Conservation (phyloP, 805 yeast genomes). For the Candida corydali region DNA sequence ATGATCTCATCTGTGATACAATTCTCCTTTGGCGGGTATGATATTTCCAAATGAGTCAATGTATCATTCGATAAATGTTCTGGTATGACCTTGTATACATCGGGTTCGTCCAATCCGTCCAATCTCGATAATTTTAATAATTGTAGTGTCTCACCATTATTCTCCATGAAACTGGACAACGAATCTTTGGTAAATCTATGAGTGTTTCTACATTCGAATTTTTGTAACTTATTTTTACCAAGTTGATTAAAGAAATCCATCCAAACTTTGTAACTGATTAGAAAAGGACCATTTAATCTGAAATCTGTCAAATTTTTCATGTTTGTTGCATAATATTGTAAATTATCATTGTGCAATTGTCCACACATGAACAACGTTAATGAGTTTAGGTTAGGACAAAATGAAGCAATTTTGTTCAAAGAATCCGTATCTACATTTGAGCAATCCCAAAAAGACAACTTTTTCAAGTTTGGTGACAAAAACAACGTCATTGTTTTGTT, state of each 20-base stretch:
- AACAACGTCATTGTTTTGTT: conserved; percentile 71
- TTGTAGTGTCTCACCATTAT: conserved; percentile 51
- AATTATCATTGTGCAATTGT: conserved; percentile 72
- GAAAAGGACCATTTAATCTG: conserved; percentile 84
- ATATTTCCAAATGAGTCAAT: conserved; percentile 57
- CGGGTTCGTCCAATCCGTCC: conserved; percentile 62
- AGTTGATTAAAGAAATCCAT: conserved; percentile 66
- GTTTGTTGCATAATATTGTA: conserved; percentile 59
- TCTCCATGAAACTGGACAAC: conserved; percentile 55
- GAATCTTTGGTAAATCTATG: conserved; percentile 75
- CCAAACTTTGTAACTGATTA: conserved; percentile 78
- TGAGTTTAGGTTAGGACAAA: conserved; percentile 66
- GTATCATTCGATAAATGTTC: conserved; percentile 46
- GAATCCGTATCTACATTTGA: conserved; percentile 68
- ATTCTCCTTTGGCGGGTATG: conserved; percentile 64
- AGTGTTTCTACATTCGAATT: conserved; percentile 70
- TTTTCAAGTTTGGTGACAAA: conserved; percentile 52
- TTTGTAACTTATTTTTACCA: conserved; percentile 40
- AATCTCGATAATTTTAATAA: conserved; percentile 60
- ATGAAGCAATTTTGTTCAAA: conserved; percentile 65
- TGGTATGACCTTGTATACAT: conserved; percentile 61
- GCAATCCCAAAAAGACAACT: conserved; percentile 87
- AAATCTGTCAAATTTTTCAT: conserved; percentile 51
- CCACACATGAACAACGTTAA: conserved; percentile 90
- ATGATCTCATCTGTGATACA: conserved; percentile 66